Conservation (phyloP, 1,284 basidiomycete genomes). For the Malassezia globosa region DNA sequence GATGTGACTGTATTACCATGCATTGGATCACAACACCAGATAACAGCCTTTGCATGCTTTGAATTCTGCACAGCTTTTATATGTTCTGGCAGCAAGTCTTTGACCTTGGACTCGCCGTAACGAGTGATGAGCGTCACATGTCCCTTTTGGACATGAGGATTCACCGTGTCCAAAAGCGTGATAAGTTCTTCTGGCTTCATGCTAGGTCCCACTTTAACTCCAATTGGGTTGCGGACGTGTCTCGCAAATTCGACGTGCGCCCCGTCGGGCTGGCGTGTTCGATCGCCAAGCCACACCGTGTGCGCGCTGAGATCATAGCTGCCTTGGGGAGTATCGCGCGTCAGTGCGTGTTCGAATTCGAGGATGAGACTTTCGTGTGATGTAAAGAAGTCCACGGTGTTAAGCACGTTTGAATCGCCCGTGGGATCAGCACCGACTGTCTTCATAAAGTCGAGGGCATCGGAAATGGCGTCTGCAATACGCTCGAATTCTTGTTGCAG, state of each 20-base stretch:
- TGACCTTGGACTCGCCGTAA: slow-evolving; percentile 69
- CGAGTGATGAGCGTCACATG: slow-evolving; percentile 82
- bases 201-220: slow-evolving; percentile 86
- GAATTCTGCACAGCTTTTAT: slow-evolving; percentile 72
- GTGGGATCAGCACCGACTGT: slow-evolving; percentile 60
- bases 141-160: slow-evolving; percentile 70
- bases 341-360: slow-evolving; percentile 83
- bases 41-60: slow-evolving; percentile 61
- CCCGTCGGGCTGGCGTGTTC: slow-evolving; percentile 81
- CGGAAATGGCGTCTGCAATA: slow-evolving; percentile 71
- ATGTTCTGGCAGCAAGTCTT: slow-evolving; percentile 63
- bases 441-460: slow-evolving; percentile 82
- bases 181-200: slow-evolving; percentile 74
- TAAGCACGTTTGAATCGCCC: slow-evolving; percentile 57
- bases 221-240: slow-evolving; percentile 88
- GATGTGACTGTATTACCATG: slow-evolving; percentile 59
- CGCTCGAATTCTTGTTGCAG: slow-evolving; percentile 69
- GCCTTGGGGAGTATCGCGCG: slow-evolving; percentile 51
- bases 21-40: slow-evolving; percentile 96
- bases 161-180: slow-evolving; percentile 61
- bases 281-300: slow-evolving; percentile 93
- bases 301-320: slow-evolving; percentile 78
- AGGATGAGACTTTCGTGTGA: slow-evolving; percentile 91
- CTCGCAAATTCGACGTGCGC: slow-evolving; percentile 73
- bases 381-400: slow-evolving; percentile 88